Percentiles rank a stretch among this genome's conserved stretches.
Conservation (phyloP, 78 protist genomes). For the Dictyostelium firmibasis region DNA sequence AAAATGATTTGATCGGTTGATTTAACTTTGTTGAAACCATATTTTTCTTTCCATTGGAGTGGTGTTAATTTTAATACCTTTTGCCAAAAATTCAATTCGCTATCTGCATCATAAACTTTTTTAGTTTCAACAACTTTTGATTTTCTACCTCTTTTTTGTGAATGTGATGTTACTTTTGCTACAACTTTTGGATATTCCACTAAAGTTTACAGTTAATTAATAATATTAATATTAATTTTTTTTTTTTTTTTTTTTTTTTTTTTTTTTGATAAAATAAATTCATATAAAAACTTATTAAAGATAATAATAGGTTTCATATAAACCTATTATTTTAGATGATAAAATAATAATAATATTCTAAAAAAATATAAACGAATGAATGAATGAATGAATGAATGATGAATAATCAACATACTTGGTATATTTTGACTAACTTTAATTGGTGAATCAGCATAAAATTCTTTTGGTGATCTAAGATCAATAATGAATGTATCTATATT, state of each 20-base stretch:
- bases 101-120: slow-evolving; percentile 13
- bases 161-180: background rate
- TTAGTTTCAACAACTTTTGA: background rate
- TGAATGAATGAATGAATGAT: background rate
- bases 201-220: background rate
- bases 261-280: no score
- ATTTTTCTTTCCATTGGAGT: slow-evolving; percentile 69
- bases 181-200: slow-evolving; percentile 47
- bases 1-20: slow-evolving; percentile 15
- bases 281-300: no score
- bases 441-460: slow-evolving; percentile 69
- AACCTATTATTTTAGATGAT: no score
- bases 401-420: slow-evolving; percentile 34
- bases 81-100: slow-evolving; percentile 66
- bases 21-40: slow-evolving; percentile 45
- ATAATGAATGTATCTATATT: background rate
- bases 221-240: background rate
- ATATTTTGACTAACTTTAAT: slow-evolving; percentile 28
- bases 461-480: slow-evolving; percentile 68
- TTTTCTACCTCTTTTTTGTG: slow-evolving; percentile 25
- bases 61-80: slow-evolving; percentile 24
- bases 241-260: background rate
- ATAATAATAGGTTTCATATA: no score
- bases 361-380: no score
- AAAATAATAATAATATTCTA: no score